Conservation (phyloP, 352 stramenopile genomes). For the Phytopythium montanum region DNA sequence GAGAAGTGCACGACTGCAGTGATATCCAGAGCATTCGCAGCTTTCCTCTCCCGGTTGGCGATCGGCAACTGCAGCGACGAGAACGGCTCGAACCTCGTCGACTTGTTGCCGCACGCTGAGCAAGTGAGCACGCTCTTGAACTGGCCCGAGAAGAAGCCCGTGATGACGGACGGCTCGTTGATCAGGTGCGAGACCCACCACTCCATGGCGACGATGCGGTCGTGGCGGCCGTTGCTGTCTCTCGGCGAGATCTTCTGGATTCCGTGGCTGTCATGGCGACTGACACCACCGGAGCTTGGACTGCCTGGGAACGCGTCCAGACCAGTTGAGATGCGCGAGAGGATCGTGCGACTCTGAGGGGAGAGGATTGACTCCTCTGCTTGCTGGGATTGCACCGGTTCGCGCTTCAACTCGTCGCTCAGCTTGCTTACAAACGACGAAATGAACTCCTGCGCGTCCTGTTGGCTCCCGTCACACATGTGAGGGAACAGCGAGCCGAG, state of each 20-base stretch:
- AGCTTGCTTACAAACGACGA: slow-evolving; percentile 90
- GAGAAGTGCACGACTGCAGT: slow-evolving; percentile 35
- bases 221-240: slow-evolving; percentile 92
- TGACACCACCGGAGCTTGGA: neutral
- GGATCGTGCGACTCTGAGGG: slow-evolving; percentile 22
- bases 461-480: slow-evolving; percentile 91
- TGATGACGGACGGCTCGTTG: slow-evolving; percentile 93
- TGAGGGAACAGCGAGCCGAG: slow-evolving; percentile 78
- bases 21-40: slow-evolving; percentile 15
- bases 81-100: slow-evolving; percentile 85
- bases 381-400: slow-evolving; percentile 43
- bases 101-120: slow-evolving; percentile 79
- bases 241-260: slow-evolving; percentile 32
- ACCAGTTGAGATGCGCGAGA: slow-evolving; percentile 18
- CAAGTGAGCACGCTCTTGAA: slow-evolving; percentile 95
- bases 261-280: neutral
- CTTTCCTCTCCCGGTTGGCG: slow-evolving; percentile 1
- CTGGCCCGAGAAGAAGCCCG: slow-evolving; percentile 95
- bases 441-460: slow-evolving; percentile 96
- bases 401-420: slow-evolving; percentile 90
- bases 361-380: slow-evolving; percentile 51
- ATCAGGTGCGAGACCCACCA: slow-evolving; percentile 97
- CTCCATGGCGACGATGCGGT: slow-evolving; percentile 93
- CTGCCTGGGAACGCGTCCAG: slow-evolving; percentile 1
- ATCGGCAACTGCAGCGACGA: slow-evolving; percentile 71